Base-by-base conservation (phyloP, 768 basidiomycete genomes). In the Pisolithus sp. region DNA sequence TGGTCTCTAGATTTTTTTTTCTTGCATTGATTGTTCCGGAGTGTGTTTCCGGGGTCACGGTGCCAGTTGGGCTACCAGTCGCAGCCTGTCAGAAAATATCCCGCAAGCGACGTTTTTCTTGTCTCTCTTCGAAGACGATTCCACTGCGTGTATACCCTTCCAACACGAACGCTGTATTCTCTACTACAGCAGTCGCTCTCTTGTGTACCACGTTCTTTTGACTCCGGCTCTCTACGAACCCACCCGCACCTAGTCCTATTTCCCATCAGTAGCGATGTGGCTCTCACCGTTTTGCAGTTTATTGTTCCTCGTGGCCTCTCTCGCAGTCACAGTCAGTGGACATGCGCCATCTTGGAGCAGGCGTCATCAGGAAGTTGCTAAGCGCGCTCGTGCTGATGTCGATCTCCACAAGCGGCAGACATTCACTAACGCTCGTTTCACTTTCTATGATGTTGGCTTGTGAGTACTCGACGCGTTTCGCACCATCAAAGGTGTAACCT, bases 371-470 rank as follows among this genome's bases (percentile, higher is more conserved):
- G 76, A 77, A 38, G 58, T 83, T 42, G 77, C 78, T 15, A 72
- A 68, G 44, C 78, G 80, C 21, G 71, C 73, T 36, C 64, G 68
- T 42, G 72, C 72, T 23, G 68, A 75, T 50, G 61, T 77, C 4
- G 59, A 64, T 17, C 58, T 78, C 44, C 66, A 68, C 36, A 73
- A 71, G 55, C 74, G 78, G 8, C 53, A 49, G 23, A 37, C 63
- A 44, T 72, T 59, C 50, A 48, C 53, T 37, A 51, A 56, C 49
- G 64, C 76, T 2, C 74, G 74, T 49, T 78, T 77, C 67, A 78
- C 82, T 13, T 85, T 70, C 56, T 85, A 83, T 60, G 73, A 74
- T 40, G 77, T 75, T 51, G 80, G 80, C 52, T 57, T 77, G 80
- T 81, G 53, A 57, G 72, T 53, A 18, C 44, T 46, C 21, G 7